Evolutionary conservation across 2,329 filamentous ascomycete genomes (phyloP).

Genomic region (Hirsutella rhossiliensis): DNA sequence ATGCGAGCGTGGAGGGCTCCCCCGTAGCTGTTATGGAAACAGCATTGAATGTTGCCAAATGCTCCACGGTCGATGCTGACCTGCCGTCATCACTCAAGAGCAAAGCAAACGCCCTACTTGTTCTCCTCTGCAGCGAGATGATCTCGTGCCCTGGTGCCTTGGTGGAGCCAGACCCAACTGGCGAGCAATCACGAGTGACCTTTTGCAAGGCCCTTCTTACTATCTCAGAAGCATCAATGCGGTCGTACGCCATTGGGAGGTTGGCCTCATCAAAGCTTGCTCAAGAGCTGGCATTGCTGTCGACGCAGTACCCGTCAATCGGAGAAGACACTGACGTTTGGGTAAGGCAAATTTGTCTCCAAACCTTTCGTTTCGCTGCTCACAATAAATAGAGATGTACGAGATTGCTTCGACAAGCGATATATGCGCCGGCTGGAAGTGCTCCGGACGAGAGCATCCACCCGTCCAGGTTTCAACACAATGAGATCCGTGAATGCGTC

Average conservation of each 20-base stretch:
- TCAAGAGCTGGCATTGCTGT: constrained; percentile 25
- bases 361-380: constrained; percentile 5
- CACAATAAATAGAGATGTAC: constrained; percentile 16
- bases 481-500: constrained; percentile 15
- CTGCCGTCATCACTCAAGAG: constrained; percentile 12
- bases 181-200: constrained; percentile 16
- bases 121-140: constrained; percentile 30
- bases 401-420: constrained; percentile 15
- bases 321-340: constrained; percentile 26
- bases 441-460: constrained; percentile 11
- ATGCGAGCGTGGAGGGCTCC: constrained; percentile 14
- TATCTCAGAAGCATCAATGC: constrained; percentile 23
- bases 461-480: constrained; percentile 17
- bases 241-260: constrained; percentile 21
- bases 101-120: constrained; percentile 26
- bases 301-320: constrained; percentile 16
- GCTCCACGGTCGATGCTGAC: constrained; percentile 7
- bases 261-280: constrained; percentile 30
- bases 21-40: constrained; percentile 24
- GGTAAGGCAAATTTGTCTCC: constrained; percentile 17
- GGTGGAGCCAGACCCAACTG: constrained; percentile 13
- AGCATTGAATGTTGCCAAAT: constrained; percentile 20
- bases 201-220: constrained; percentile 26
- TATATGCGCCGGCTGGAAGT: constrained; percentile 8
- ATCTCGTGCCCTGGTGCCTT: constrained; percentile 19